Conservation (phyloP, 176 grass and related monocot species). For the Zoysia pacifica region DNA sequence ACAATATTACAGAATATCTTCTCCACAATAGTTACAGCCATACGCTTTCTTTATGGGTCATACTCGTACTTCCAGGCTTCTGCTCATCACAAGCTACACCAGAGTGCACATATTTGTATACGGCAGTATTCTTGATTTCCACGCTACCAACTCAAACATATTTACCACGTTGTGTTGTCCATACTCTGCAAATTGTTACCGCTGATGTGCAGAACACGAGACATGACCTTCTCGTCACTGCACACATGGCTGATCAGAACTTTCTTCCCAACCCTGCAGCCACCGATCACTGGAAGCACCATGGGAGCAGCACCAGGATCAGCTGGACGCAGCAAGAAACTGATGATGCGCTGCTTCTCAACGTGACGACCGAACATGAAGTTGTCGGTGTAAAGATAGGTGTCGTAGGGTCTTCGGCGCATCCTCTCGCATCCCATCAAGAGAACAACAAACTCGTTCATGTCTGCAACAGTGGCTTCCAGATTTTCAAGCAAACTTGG, state of each 20-base stretch:
- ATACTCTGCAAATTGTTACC: neutral
- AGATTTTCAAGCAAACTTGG: neutral
- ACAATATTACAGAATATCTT: neutral
- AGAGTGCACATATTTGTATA: neutral
- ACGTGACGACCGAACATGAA: conserved; percentile 2
- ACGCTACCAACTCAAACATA: neutral
- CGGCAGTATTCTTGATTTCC: neutral
- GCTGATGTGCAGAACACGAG: neutral
- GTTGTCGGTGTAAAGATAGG: neutral
- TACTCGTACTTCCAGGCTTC: neutral
- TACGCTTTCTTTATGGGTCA: neutral
- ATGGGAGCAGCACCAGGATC: neutral
- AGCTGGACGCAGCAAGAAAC: neutral
- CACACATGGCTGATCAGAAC: neutral
- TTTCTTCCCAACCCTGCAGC: conserved; percentile 2
- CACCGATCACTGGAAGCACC: neutral
- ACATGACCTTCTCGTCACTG: neutral
- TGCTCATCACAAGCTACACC: neutral
- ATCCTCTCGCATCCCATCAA: neutral
- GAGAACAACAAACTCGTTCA: neutral
- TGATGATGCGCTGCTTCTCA: neutral
- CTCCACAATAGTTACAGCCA: too few species aligned
- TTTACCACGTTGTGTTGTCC: neutral
- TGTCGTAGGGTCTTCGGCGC: neutral
- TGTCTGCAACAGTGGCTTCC: neutral